A percentile compares a stretch with the other conserved stretches of the same genome.
phyloP scores from a whole-genome alignment of 768 basidiomycete species.

The Hydnomerulius pinastri region DNA sequence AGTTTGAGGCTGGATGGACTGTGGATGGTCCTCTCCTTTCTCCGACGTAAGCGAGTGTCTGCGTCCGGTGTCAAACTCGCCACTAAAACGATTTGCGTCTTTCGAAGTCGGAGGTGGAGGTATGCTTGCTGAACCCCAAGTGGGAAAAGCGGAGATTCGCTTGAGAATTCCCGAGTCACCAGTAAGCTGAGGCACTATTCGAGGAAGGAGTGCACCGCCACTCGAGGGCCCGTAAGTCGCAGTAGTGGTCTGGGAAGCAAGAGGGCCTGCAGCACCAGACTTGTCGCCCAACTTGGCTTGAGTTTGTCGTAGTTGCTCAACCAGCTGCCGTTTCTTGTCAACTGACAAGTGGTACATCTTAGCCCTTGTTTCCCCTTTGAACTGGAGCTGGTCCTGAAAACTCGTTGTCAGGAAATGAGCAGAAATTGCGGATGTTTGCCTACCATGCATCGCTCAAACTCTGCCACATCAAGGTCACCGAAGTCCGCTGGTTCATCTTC shows the following conservation, averaged over 20 bases:
- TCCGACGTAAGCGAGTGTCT: slow-evolving; percentile 28
- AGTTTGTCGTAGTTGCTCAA: slow-evolving; percentile 55
- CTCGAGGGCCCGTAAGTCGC: slow-evolving; percentile 63
- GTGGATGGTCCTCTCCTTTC: slow-evolving; percentile 29
- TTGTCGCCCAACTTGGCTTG: slow-evolving; percentile 36
- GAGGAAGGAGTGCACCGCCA: slow-evolving; percentile 56
- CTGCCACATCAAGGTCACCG: slow-evolving; percentile 39
- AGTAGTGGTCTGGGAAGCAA: slow-evolving; percentile 36
- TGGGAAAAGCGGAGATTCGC: slow-evolving; percentile 60
- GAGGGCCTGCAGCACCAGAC: slow-evolving; percentile 28
- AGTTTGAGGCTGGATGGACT: slow-evolving; percentile 57
- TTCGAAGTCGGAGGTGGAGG: slow-evolving; percentile 38
- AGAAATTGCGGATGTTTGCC: slow-evolving; percentile 15
- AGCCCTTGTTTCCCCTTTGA: slow-evolving; percentile 69
- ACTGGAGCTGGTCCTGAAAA: slow-evolving; percentile 66
- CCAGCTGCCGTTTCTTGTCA: slow-evolving; percentile 66
- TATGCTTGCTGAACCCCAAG: slow-evolving; percentile 51
- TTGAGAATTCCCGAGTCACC: slow-evolving; percentile 69
- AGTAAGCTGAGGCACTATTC: slow-evolving; percentile 73
- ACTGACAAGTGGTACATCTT: slow-evolving; percentile 61
- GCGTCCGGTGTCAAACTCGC: slow-evolving; percentile 36
- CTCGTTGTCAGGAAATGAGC: slow-evolving; percentile 6
- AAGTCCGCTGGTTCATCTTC: slow-evolving; percentile 33
- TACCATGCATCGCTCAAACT: slow-evolving; percentile 75
- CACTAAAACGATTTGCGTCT: slow-evolving; percentile 37